A percentile compares a stretch with the other conserved stretches of the same genome.
phyloP scores from a whole-genome alignment of 345 rosid genomes.

The Erodium maritimum region DNA sequence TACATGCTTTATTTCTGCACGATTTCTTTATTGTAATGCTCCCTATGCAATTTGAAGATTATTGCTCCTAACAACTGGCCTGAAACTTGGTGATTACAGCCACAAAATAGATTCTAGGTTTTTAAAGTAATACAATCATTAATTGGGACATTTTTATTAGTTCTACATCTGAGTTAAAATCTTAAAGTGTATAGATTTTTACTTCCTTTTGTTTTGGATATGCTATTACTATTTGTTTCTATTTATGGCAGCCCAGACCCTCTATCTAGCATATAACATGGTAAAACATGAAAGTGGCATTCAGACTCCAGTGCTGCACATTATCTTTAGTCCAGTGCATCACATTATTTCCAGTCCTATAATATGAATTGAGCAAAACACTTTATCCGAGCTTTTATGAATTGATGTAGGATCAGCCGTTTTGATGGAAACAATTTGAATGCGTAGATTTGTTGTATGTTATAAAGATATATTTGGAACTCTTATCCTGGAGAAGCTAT shows the following conservation, averaged over 20 bases:
- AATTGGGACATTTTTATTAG: neutral
- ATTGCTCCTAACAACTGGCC: neutral
- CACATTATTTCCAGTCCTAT: neutral
- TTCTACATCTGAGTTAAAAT: too few relatives aligned
- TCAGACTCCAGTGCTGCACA: too few relatives aligned
- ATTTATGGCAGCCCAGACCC: neutral
- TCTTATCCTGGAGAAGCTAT: too few relatives aligned
- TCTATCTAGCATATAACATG: neutral
- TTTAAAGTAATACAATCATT: neutral
- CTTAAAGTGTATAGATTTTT: too few relatives aligned
- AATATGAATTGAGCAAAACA: neutral
- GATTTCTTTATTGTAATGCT: neutral
- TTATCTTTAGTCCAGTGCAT: neutral
- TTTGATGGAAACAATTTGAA: too few relatives aligned
- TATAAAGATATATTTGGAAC: too few relatives aligned
- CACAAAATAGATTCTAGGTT: neutral
- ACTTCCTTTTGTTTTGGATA: too few relatives aligned
- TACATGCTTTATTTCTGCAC: neutral
- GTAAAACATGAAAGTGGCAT: neutral
- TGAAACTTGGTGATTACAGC: neutral
- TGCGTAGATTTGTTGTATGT: too few relatives aligned
- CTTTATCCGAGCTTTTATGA: neutral
- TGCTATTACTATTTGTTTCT: too few relatives aligned
- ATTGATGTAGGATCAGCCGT: neutral
- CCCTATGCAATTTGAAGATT: neutral